phyloP scores from a whole-genome alignment of 805 yeast species.

The Metschnikowia gelsemii region DNA sequence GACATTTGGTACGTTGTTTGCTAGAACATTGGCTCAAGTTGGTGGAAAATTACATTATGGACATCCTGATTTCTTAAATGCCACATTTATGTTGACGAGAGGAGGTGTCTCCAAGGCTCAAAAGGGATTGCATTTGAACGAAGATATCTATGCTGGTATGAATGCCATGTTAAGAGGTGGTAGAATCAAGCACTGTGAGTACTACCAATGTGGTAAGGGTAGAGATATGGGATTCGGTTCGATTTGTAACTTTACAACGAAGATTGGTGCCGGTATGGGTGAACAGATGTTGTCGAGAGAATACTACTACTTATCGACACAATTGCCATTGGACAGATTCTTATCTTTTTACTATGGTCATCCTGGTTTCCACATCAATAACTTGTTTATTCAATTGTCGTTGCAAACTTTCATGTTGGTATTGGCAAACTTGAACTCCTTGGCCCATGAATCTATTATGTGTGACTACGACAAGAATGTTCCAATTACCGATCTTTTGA shows the following conservation, averaged over 20 bases:
- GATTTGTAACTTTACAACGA: constrained; percentile 76
- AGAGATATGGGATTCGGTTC: constrained; percentile 84
- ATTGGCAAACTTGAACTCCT: constrained; percentile 58
- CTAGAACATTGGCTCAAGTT: constrained; percentile 76
- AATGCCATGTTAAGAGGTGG: constrained; percentile 77
- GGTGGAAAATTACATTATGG: constrained; percentile 87
- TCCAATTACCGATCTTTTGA: constrained; percentile 60
- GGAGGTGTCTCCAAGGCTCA: constrained; percentile 89
- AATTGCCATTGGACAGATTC: constrained; percentile 74
- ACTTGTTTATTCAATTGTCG: constrained; percentile 69
- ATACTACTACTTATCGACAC: constrained; percentile 75
- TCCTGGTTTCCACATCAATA: constrained; percentile 82
- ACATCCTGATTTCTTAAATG: constrained; percentile 79
- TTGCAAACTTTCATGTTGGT: constrained; percentile 55
- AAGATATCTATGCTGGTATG: constrained; percentile 86
- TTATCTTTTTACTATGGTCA: constrained; percentile 81
- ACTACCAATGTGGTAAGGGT: constrained; percentile 84
- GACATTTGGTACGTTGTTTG: constrained; percentile 81
- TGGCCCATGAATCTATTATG: constrained; percentile 58
- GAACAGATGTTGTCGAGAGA: constrained; percentile 83
- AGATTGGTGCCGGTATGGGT: constrained; percentile 90
- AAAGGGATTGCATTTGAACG: constrained; percentile 77
- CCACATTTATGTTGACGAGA: constrained; percentile 75
- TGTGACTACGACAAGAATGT: constrained; percentile 59
- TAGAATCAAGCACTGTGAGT: constrained; percentile 80